Evolutionary conservation across 2,329 filamentous ascomycete species (phyloP).

Genomic region (Diplodia seriata): DNA sequence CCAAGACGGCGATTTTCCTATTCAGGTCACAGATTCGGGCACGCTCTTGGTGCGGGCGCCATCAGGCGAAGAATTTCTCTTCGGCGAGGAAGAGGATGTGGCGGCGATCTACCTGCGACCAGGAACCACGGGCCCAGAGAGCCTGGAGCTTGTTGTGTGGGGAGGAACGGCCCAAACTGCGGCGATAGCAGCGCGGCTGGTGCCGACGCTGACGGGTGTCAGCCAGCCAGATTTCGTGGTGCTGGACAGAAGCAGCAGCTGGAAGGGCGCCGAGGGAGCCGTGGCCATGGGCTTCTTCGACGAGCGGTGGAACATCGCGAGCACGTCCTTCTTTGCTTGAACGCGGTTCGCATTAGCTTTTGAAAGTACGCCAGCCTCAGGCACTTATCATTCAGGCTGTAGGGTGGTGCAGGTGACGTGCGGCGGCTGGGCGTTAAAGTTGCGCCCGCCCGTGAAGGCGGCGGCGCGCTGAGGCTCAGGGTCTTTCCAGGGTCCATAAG

Average conservation of each 20-base stretch:
- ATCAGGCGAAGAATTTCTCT: conserved; percentile 38
- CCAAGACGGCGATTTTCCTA: conserved; percentile 41
- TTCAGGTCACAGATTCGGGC: conserved; percentile 37
- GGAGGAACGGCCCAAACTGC: conserved; percentile 57
- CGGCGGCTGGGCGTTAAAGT: background rate
- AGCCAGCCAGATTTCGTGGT: conserved; percentile 66
- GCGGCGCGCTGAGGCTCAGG: background rate
- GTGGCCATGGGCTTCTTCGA: conserved; percentile 65
- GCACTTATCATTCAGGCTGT: background rate
- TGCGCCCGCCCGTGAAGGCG: background rate
- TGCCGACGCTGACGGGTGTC: conserved; percentile 63
- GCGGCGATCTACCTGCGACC: conserved; percentile 62
- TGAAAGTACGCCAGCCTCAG: background rate
- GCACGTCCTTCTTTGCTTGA: conserved; percentile 52
- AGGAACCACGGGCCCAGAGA: conserved; percentile 40
- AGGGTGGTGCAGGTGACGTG: background rate
- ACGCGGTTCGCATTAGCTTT: background rate
- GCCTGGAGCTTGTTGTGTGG: conserved; percentile 64
- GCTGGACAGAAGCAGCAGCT: conserved; percentile 54
- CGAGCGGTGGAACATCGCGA: conserved; percentile 59
- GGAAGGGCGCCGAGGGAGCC: conserved; percentile 60
- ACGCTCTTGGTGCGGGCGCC: background rate
- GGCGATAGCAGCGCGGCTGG: conserved; percentile 58
- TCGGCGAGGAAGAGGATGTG: conserved; percentile 48
- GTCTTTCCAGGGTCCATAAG: background rate